A percentile compares a stretch with the other conserved stretches of the same genome.
Conservation (phyloP, 805 yeast species). For the Yamadazyma sp. region DNA sequence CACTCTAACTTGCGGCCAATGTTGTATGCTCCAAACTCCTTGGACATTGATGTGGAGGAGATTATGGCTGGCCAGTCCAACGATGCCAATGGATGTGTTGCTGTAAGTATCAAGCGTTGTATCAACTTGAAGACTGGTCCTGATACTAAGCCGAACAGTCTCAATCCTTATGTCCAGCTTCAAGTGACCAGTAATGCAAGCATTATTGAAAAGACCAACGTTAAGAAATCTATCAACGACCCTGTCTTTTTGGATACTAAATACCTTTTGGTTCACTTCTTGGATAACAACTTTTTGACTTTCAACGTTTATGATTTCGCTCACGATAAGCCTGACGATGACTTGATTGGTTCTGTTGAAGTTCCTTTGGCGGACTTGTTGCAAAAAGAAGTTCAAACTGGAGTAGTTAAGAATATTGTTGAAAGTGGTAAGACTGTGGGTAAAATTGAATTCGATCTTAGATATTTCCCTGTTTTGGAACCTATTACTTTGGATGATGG, state of each 20-base stretch:
- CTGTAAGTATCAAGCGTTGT: conserved; percentile 59
- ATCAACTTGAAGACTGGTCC: conserved; percentile 44
- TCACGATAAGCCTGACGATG: conserved; percentile 55
- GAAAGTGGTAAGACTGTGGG: conserved; percentile 60
- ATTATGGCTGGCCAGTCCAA: conserved; percentile 60
- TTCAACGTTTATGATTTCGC: conserved; percentile 55
- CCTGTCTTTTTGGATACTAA: conserved; percentile 71
- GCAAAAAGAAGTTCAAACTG: conserved; percentile 50
- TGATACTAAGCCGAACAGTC: conserved; percentile 37
- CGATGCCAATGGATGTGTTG: conserved; percentile 70
- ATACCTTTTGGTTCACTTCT: conserved; percentile 53
- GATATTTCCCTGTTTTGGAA: conserved; percentile 49
- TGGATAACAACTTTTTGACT: conserved; percentile 54
- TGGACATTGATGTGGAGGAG: conserved; percentile 74
- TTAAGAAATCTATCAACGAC: conserved; percentile 53
- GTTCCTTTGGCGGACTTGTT: conserved; percentile 60
- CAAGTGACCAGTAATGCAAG: conserved; percentile 39
- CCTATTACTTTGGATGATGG: conserved; percentile 50
- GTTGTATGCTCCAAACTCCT: conserved; percentile 79
- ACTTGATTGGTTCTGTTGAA: conserved; percentile 45
- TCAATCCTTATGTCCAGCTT: conserved; percentile 58
- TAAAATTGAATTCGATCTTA: conserved; percentile 53
- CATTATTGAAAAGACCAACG: conserved; percentile 53
- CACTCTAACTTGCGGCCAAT: conserved; percentile 72
- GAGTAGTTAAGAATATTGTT: conserved; percentile 42